Percentiles rank a stretch among this genome's conserved stretches.
Evolutionary conservation across 2,329 filamentous ascomycete genomes (phyloP).

Genomic region (Fusarium sp.): DNA sequence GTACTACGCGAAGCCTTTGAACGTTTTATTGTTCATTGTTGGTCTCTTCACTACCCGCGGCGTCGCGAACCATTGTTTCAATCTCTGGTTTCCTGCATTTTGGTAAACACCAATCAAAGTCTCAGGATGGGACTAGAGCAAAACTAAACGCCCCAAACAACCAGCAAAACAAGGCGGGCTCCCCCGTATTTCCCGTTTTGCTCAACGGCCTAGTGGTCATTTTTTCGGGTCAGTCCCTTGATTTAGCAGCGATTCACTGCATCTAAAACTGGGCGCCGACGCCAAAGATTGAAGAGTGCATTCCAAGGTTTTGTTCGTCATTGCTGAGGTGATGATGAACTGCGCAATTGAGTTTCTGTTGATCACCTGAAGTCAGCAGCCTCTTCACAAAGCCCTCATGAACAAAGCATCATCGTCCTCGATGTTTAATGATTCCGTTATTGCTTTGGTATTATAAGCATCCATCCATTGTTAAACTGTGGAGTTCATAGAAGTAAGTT

Average conservation of each 20-base stretch:
- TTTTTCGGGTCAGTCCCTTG: neutral
- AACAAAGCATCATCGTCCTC: neutral
- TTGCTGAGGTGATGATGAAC: neutral
- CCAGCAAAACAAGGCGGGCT: slow-evolving; percentile 20
- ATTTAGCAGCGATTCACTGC: slow-evolving; percentile 18
- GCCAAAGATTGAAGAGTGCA: slow-evolving; percentile 11
- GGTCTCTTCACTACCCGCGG: slow-evolving; percentile 1
- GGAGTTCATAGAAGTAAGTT: slow-evolving; percentile 19
- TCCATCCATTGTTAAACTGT: neutral
- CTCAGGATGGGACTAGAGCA: neutral
- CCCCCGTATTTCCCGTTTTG: slow-evolving; percentile 35
- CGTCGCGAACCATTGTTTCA: slow-evolving; percentile 25
- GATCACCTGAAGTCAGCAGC: neutral
- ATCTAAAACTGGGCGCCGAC: slow-evolving; percentile 1
- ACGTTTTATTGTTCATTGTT: neutral
- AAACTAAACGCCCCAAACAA: slow-evolving; percentile 20
- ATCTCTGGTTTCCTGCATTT: neutral
- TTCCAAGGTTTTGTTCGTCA: slow-evolving; percentile 5
- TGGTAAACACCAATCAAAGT: slow-evolving; percentile 16
- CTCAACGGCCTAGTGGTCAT: slow-evolving; percentile 5
- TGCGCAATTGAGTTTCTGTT: neutral
- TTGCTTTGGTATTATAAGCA: neutral
- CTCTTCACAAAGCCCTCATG: neutral
- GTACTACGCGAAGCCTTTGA: neutral
- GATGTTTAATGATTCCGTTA: neutral